Base-by-base conservation (phyloP, 495 filamentous ascomycete species). In the Beverwykella pulmonaria region DNA sequence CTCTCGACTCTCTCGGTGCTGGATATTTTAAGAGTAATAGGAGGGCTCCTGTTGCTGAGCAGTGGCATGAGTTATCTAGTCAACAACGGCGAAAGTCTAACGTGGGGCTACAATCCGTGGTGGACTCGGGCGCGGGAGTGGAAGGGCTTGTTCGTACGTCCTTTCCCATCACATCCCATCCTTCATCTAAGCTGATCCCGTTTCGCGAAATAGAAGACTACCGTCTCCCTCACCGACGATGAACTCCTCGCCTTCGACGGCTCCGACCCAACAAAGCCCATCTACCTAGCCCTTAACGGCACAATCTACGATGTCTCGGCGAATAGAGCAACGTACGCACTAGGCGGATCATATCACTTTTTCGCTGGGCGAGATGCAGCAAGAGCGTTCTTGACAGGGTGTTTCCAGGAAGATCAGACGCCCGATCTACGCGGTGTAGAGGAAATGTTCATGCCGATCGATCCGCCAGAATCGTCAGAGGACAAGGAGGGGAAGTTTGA, bases 331-430 rank as follows among this genome's bases (percentile, higher is more conserved):
- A 86, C 89, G 39, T 98, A 99, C 83, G 93, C 94, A 1, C 91
- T 92, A 0, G 93, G 91, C 19, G 95, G 94, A 1, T 84, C 83
- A 49, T 99, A 99, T 82, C 81, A 86, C 56, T 90, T 90, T 79
- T 97, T 99, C 77, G 82, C 92, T 0, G 94, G 94, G 30, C 80
- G 82, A 19, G 94, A 99, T 77, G 94, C 94, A 7, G 85, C 90
- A 1, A 88, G 94, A 27, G 91, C 89, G 3, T 99, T 92, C 78
- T 87, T 99, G n/a, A 97, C 94, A n/a, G 91, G 91, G 1, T 99
- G 94, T 75, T 99, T 99, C 81, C 79, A 85, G 30, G 88, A 90
- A 53, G 93, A 98, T 80, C 79, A 89, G 39, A 95, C 87, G 5
- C 77, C 86, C 0, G 93, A 98, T 75, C 76, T 97, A 77, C 80